Base-by-base conservation (phyloP, 2,329 filamentous ascomycete genomes). In the Lachnellula arida region DNA sequence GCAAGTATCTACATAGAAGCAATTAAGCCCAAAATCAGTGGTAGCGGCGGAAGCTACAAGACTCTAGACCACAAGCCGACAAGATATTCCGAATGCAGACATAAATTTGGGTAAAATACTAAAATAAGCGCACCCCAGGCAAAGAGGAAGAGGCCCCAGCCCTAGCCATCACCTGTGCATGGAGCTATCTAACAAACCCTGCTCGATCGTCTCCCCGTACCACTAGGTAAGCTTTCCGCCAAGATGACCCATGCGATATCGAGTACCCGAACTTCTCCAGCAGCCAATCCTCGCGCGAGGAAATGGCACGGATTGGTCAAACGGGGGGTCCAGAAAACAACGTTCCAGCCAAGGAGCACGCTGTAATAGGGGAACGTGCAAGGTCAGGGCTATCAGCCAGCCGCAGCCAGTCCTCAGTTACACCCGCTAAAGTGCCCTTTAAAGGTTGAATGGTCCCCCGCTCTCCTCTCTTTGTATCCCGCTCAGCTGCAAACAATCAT, bases 361-460 rank as follows among this genome's bases (percentile, higher is more conserved):
- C 9, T 32, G 28, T 0, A 32, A 32, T 32, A 32, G 28, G 28
- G 28, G 28, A 32, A 32, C 28, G 28, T 32, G 28, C 9, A 32
- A 17, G 15, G 37, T 17, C 15, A 17, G 17, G 15, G 15, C 15
- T 15, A 17, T 40, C 14, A 14, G n/a, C n/a, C 14, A 50, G 48
- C 48, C 48, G 17, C 48, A 50, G 39, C 14, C 17, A 28, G 42
- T 15, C 6, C 3, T 35, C 5, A 40, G 48, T 42, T 42, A 50
- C 48, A 50, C 48, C 48, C 48, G 48, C 17, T 42, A 25, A 40
- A 49, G 28, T 17, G n/a, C 25, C 19, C 51, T 53, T 53, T 53
- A 53, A 53, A 53, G 43, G 42, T 47, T 46, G 42, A 53, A 53
- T 53, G n/a, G 23, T 32, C 51, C 51, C 28, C 42, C 37, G 37